phyloP scores from a whole-genome alignment of 2,329 filamentous ascomycete genomes.

The Penicillium polonicum region DNA sequence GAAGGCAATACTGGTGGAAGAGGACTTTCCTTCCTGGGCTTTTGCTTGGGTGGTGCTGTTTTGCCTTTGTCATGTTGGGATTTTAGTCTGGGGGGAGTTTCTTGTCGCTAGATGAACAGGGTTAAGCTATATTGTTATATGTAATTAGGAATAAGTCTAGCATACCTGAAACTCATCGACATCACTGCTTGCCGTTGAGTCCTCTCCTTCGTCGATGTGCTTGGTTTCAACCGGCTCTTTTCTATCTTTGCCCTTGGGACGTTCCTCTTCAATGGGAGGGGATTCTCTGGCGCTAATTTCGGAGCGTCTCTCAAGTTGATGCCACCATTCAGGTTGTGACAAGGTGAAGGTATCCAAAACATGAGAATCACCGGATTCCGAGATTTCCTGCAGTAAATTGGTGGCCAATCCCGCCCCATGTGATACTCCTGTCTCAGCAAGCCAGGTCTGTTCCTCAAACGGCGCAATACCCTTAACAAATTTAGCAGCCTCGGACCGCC shows the following conservation, averaged over 20 bases:
- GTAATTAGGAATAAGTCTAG: conserved; percentile 1
- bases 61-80: conserved; percentile 8
- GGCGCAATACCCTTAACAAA: conserved; percentile 55
- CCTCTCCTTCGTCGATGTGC: conserved; percentile 18
- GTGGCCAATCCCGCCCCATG: conserved; percentile 21
- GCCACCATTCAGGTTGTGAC: conserved; percentile 38
- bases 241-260: background rate
- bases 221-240: background rate
- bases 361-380: conserved; percentile 8
- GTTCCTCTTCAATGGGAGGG: conserved; percentile 1
- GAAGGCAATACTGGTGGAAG: conserved; percentile 9
- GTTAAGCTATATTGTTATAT: background rate
- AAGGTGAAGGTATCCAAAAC: conserved; percentile 16
- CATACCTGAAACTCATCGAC: conserved; percentile 43
- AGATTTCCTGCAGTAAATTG: conserved; percentile 29
- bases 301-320: conserved; percentile 17
- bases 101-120: conserved; percentile 32
- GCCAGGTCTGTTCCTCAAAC: conserved; percentile 54
- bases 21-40: conserved; percentile 8
- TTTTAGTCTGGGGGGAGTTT: conserved; percentile 35
- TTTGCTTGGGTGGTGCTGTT: background rate
- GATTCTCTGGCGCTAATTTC: conserved; percentile 2
- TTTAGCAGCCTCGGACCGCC: conserved; percentile 53
- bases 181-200: conserved; percentile 28
- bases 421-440: conserved; percentile 25